These are phyloP conservation scores for Sclerotinia spermophila DNA, from an alignment of 2,329 filamentous ascomycete genomes.

Conservation along the genomic window DNA sequence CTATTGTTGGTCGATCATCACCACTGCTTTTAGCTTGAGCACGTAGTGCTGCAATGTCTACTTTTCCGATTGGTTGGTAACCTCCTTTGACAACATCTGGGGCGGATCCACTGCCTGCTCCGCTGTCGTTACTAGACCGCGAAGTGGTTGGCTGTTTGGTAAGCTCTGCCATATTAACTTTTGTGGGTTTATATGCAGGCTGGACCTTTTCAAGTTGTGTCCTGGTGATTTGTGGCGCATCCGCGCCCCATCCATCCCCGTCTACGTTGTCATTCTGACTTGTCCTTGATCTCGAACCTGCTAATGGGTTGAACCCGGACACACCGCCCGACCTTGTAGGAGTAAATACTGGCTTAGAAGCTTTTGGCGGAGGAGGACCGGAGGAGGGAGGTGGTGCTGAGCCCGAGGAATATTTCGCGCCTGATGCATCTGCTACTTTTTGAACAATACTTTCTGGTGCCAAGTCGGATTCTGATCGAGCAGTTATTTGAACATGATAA, in stretches of 20 bases:
- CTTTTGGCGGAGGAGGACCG: conserved; percentile 56
- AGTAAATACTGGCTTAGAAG: conserved; percentile 89
- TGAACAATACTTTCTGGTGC: conserved; percentile 84
- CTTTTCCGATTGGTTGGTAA: conserved; percentile 93
- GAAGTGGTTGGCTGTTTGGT: conserved; percentile 64
- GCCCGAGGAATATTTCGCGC: conserved; percentile 83
- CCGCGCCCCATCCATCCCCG: conserved; percentile 88
- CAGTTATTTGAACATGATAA: conserved; percentile 96
- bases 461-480: conserved; percentile 84
- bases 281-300: conserved; percentile 59
- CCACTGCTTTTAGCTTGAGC: conserved; percentile 64
- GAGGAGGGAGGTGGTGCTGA: conserved; percentile 51
- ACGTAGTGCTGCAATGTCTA: conserved; percentile 92
- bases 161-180: conserved; percentile 87
- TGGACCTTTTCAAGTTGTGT: conserved; percentile 88
- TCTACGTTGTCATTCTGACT: conserved; percentile 57
- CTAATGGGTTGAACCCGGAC: conserved; percentile 60
- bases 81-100: conserved; percentile 73
- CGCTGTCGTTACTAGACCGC: conserved; percentile 50
- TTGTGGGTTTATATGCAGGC: conserved; percentile 90
- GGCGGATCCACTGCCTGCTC: conserved; percentile 44
- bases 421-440: conserved; percentile 92
- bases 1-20: conserved; percentile 77
- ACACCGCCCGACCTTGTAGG: conserved; percentile 57
- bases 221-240: conserved; percentile 87